Evolutionary conservation across 495 filamentous ascomycete genomes (phyloP), one percentile per base, ranked within the genome.

Genomic region (Hypomontagnella submonticulosa): DNA sequence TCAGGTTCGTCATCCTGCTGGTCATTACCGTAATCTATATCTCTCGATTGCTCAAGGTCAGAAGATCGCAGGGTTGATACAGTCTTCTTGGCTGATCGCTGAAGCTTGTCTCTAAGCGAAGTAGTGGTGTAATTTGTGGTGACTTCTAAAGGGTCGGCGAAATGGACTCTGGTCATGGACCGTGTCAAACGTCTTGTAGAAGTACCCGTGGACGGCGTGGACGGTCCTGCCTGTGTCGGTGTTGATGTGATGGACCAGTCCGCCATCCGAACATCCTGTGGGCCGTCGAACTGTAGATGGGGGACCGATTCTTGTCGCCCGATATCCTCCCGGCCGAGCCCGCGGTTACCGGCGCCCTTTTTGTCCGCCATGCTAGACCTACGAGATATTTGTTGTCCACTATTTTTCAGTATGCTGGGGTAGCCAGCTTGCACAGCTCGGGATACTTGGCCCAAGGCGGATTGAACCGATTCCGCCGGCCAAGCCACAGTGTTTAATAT

Each of bases 121-220:
- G 19, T 57, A 11, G 12, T 13, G 8, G 7, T 37, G 9, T 42
- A 36, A 27, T 6, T 27, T 4, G 59, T n/a, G 4, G 50, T 11
- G 10, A 38, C 38, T 8, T 32, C 55, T 9, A 53, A 13, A 1
- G 15, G 46, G 9, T 27, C 30, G 3, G 27, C 40, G n/a, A 32
- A 44, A 4, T n/a, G 15, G 20, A 20, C 4, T 18, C 43, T 60
- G 34, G 42, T 36, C 49, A 68, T 68, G 8, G 65, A 68, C 8
- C 65, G 59, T 30, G 65, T 68, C 13, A 63, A n/a, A 16, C 59
- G 65, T 12, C 65, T 34, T n/a, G 65, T 36, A 18, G 23, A 48
- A 18, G 43, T 4, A 55, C 11, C 0, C 7, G 51, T 34, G 11
- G 20, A 33, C 1, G 36, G 33, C 11, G 50, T 44, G 20, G 7